phyloP scores from a whole-genome alignment of 176 grass and related monocot species.

The Hordeum marinum region DNA sequence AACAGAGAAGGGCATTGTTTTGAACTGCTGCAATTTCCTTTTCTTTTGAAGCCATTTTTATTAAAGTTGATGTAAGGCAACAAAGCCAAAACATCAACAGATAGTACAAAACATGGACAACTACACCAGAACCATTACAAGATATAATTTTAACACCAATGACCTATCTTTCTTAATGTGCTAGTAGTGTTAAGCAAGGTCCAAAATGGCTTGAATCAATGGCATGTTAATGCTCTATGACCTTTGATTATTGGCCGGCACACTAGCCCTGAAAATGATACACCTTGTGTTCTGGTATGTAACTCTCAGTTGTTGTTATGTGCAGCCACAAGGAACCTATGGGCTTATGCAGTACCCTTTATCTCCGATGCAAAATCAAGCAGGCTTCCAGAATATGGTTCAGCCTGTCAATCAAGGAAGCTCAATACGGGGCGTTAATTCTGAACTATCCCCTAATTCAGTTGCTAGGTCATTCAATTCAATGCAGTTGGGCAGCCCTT shows the following conservation, averaged over 20 bases:
- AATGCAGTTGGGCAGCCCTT: slow-evolving; percentile 55
- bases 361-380: slow-evolving; percentile 83
- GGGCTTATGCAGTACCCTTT: slow-evolving; percentile 87
- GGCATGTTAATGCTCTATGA: not conserved
- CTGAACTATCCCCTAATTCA: slow-evolving; percentile 57
- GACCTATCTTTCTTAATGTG: not conserved
- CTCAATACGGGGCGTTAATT: slow-evolving; percentile 36
- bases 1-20: slow-evolving; percentile 1
- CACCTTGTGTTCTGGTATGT: slow-evolving; percentile 9
- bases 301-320: slow-evolving; percentile 20
- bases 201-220: not conserved
- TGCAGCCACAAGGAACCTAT: slow-evolving; percentile 88
- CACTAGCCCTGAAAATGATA: not conserved
- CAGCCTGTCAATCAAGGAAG: slow-evolving; percentile 62
- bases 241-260: not conserved
- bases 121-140: too few species aligned
- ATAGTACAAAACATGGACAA: too few species aligned
- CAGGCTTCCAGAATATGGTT: slow-evolving; percentile 56
- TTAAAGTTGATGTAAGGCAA: too few species aligned
- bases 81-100: too few species aligned
- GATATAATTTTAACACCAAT: too few species aligned
- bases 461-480: slow-evolving; percentile 50
- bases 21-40: not conserved
- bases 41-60: too few species aligned
- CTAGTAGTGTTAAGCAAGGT: not conserved